A percentile compares a stretch with the other conserved stretches of the same genome.
Conservation (phyloP, 164 flowering plant genomes). For the Kalanchoe fedtschenkoi region DNA sequence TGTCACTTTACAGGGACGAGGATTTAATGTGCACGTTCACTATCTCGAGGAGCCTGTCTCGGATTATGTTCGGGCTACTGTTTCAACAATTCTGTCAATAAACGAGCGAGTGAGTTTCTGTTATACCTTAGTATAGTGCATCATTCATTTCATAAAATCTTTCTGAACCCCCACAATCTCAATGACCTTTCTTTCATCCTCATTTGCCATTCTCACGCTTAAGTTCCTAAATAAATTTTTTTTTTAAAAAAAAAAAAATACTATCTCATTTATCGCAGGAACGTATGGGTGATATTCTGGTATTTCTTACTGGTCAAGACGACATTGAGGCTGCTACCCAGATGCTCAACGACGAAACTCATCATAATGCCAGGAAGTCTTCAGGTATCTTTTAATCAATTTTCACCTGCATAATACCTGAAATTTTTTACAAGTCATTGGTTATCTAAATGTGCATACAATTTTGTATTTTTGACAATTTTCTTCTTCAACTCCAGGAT, state of each 20-base stretch:
- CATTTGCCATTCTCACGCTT: not conserved
- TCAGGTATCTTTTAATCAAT: conserved; percentile 32
- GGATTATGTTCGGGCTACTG: conserved; percentile 73
- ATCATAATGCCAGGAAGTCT: conserved; percentile 25
- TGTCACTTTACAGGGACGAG: conserved; percentile 64
- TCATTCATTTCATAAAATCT: not conserved
- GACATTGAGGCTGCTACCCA: conserved; percentile 86
- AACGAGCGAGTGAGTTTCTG: conserved; percentile 56
- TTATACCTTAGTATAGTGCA: not conserved
- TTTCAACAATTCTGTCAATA: conserved; percentile 67
- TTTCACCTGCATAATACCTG: not conserved
- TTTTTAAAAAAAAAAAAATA: not conserved
- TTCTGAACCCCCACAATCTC: not conserved
- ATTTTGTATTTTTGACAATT: not conserved
- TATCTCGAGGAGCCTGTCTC: conserved; percentile 80
- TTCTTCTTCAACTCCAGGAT: conserved; percentile 33
- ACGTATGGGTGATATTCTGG: conserved; percentile 79
- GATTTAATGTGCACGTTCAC: conserved; percentile 64
- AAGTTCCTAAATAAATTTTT: not conserved
- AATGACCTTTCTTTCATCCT: not conserved
- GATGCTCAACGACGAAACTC: conserved; percentile 65
- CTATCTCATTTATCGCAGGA: conserved; percentile 37
- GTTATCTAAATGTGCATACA: not conserved
- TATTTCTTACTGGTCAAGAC: conserved; percentile 96
- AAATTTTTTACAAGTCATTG: not conserved